These are phyloP conservation scores for Hyparrhenia diplandra DNA, from an alignment of 176 grass and related monocot species.

Conservation along the genomic window DNA sequence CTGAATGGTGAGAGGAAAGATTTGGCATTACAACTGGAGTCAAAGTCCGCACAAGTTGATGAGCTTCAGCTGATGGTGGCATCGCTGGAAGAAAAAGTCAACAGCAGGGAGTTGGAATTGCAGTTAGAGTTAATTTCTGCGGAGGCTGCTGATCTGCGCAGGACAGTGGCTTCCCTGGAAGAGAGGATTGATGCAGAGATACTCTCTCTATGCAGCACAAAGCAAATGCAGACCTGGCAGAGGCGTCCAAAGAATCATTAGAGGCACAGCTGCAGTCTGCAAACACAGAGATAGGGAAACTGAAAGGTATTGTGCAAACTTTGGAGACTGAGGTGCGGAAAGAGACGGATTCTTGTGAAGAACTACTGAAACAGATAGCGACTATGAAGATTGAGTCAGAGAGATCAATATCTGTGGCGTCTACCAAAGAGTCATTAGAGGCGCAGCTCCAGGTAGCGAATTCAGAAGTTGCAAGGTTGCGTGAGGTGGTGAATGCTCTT, in stretches of 20 bases:
- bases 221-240: slow-evolving; percentile 44
- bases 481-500: slow-evolving; percentile 6
- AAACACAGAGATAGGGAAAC: slow-evolving; percentile 41
- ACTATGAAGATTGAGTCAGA: slow-evolving; percentile 41
- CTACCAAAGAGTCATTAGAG: slow-evolving; percentile 45
- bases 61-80: slow-evolving; percentile 41
- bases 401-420: slow-evolving; percentile 17
- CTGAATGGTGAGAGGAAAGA: slow-evolving; percentile 50
- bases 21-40: slow-evolving; percentile 50
- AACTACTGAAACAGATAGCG: slow-evolving; percentile 47
- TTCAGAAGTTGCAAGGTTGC: slow-evolving; percentile 36
- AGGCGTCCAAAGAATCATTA: slow-evolving; percentile 42
- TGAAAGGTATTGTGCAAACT: slow-evolving; percentile 39
- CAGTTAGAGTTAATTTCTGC: slow-evolving; percentile 50
- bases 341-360: slow-evolving; percentile 44
- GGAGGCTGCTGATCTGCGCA: slow-evolving; percentile 46
- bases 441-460: slow-evolving; percentile 30
- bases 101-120: slow-evolving; percentile 51
- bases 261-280: slow-evolving; percentile 52
- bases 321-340: slow-evolving; percentile 46
- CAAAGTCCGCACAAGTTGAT: slow-evolving; percentile 41
- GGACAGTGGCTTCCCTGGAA: slow-evolving; percentile 51
- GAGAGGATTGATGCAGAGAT: slow-evolving; percentile 51
- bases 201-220: slow-evolving; percentile 46
- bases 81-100: slow-evolving; percentile 43